These are phyloP conservation scores for Russula sp. DNA, from an alignment of 768 basidiomycete species.

Conservation along the genomic window DNA sequence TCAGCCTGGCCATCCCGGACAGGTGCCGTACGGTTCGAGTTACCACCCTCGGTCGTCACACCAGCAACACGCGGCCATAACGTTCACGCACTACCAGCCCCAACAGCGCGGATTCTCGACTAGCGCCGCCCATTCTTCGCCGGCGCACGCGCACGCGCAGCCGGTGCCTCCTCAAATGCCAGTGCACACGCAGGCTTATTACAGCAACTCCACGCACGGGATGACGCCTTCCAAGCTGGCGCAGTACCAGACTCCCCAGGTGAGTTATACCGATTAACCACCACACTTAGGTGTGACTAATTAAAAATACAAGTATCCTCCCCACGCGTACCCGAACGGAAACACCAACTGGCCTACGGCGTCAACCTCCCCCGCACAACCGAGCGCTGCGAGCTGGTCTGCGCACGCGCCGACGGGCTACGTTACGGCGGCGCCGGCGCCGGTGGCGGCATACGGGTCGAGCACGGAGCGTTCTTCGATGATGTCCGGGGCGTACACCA, in stretches of 20 bases:
- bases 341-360: conserved; percentile 10
- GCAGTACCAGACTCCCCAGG: conserved; percentile 6
- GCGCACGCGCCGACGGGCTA: conserved; percentile 7
- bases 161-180: not conserved
- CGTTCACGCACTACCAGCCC: conserved; percentile 24
- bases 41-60: not conserved
- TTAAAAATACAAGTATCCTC: not conserved
- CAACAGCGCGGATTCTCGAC: conserved; percentile 21
- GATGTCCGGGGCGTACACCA: conserved; percentile 7
- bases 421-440: not conserved
- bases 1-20: conserved; percentile 3
- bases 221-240: conserved; percentile 2
- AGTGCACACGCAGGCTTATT: conserved; percentile 5
- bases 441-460: conserved; percentile 1
- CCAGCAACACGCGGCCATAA: conserved; percentile 18
- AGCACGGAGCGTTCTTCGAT: conserved; percentile 19
- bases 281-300: no score
- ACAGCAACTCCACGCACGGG: not conserved
- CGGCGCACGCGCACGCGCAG: conserved; percentile 1
- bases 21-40: conserved; percentile 8
- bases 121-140: not conserved
- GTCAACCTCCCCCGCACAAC: not conserved
- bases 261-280: not conserved
- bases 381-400: conserved; percentile 5
- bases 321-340: conserved; percentile 13